Conservation (phyloP, 768 basidiomycete species). For the Suillus brevipes region DNA sequence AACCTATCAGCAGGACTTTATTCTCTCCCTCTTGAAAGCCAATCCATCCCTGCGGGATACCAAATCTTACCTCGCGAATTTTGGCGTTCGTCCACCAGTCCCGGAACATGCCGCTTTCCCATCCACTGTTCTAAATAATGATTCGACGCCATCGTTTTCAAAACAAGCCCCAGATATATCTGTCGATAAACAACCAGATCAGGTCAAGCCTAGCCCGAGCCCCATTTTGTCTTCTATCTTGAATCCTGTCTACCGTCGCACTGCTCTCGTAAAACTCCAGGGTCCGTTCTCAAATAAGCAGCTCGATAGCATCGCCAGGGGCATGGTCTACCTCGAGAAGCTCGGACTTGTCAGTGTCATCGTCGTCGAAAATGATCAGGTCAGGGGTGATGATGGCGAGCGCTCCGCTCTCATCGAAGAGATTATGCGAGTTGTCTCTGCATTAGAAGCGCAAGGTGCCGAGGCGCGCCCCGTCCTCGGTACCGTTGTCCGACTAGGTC, state of each 20-base stretch:
- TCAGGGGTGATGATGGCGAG: conserved; percentile 68
- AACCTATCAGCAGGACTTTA: conserved; percentile 73
- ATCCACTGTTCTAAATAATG: conserved; percentile 26
- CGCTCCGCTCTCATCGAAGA: conserved; percentile 70
- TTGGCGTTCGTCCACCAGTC: conserved; percentile 63
- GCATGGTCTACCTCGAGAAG: conserved; percentile 94
- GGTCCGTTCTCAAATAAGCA: conserved; percentile 93
- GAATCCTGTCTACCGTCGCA: conserved; percentile 81
- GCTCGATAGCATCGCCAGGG: conserved; percentile 89
- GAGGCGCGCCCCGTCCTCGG: conserved; percentile 87
- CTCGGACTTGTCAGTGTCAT: conserved; percentile 95
- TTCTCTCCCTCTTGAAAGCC: conserved; percentile 89
- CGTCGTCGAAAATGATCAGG: conserved; percentile 85
- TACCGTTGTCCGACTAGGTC: conserved; percentile 80
- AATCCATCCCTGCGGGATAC: conserved; percentile 92
- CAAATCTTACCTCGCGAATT: conserved; percentile 87
- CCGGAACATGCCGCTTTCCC: conserved; percentile 29
- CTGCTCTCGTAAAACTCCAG: conserved; percentile 95
- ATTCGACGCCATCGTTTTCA: conserved; percentile 23
- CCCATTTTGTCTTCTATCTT: conserved; percentile 72
- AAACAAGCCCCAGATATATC: conserved; percentile 13
- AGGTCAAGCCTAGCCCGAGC: conserved; percentile 41
- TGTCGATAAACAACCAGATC: conserved; percentile 33
- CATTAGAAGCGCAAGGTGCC: conserved; percentile 83
- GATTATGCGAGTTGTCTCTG: conserved; percentile 79